phyloP scores from a whole-genome alignment of 257 asterid species.

The Cordia subcordata region DNA sequence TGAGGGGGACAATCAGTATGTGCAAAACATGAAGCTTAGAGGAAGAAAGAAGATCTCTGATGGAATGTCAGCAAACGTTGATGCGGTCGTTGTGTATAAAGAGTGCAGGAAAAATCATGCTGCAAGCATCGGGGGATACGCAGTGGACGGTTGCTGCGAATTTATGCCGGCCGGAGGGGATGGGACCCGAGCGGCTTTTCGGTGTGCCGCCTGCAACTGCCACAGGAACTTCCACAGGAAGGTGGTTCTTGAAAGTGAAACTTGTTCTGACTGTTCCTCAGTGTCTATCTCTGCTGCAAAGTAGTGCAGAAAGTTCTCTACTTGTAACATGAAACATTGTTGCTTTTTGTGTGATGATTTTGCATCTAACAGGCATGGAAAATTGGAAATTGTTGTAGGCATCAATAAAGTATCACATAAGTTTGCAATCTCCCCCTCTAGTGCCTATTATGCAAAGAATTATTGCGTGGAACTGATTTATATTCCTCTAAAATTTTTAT shows the following conservation, averaged over 20 bases:
- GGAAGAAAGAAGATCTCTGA: slow-evolving; percentile 2
- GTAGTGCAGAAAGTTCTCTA: too few relatives aligned
- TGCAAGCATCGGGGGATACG: slow-evolving; percentile 62
- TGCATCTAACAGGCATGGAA: too few relatives aligned
- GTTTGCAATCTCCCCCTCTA: too few relatives aligned
- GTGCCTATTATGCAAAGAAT: too few relatives aligned
- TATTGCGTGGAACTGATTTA: too few relatives aligned
- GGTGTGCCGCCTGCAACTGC: slow-evolving; percentile 70
- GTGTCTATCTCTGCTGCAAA: too few relatives aligned
- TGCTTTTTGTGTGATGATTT: too few relatives aligned
- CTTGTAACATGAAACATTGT: too few relatives aligned
- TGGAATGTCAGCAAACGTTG: slow-evolving; percentile 5
- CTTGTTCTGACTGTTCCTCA: slow-evolving; percentile 12
- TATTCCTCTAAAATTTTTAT: too few relatives aligned
- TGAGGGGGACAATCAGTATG: too few relatives aligned
- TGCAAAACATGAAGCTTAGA: not conserved
- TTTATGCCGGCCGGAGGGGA: slow-evolving; percentile 68
- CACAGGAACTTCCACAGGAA: slow-evolving; percentile 63
- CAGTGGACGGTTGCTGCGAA: slow-evolving; percentile 73
- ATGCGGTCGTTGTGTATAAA: slow-evolving; percentile 33
- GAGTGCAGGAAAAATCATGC: slow-evolving; percentile 79
- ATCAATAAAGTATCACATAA: too few relatives aligned
- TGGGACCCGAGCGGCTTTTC: slow-evolving; percentile 41
- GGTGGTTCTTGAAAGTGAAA: slow-evolving; percentile 31
- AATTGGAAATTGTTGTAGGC: too few relatives aligned